A percentile compares a stretch with the other conserved stretches of the same genome.
Evolutionary conservation across 441 rosid genomes (phyloP).

Genomic region (Jatropha multifida): DNA sequence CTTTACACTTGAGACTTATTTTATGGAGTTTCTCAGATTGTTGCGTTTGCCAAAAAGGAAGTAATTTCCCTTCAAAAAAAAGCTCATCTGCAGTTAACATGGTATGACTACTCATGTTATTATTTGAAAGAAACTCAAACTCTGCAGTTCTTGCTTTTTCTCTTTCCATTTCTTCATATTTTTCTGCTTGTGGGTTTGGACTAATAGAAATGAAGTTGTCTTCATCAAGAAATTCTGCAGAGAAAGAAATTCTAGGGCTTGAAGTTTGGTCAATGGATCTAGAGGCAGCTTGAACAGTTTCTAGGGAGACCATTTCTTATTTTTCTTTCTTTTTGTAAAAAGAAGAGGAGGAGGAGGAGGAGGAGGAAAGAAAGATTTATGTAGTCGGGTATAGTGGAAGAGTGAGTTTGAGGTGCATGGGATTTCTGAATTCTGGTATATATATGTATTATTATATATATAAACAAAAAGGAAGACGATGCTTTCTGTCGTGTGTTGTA

Average conservation of each 20-base stretch:
- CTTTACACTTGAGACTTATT: conserved; percentile 51
- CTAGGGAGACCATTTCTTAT: conserved; percentile 55
- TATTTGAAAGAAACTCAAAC: conserved; percentile 76
- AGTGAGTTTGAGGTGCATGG: conserved; percentile 25
- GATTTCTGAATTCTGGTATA: conserved; percentile 13
- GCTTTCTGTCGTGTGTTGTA: not conserved
- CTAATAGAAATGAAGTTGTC: conserved; percentile 65
- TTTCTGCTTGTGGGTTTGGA: conserved; percentile 40
- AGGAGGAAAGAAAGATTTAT: not conserved
- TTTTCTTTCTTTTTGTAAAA: not conserved
- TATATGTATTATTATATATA: conserved; percentile 24
- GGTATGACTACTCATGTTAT: conserved; percentile 33
- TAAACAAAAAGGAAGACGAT: conserved; percentile 21
- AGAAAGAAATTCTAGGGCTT: conserved; percentile 81
- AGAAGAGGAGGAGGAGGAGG: not conserved
- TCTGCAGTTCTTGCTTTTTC: conserved; percentile 50
- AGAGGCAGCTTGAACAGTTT: conserved; percentile 38
- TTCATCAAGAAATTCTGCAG: conserved; percentile 74
- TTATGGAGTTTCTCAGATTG: conserved; percentile 72
- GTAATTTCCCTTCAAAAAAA: conserved; percentile 79
- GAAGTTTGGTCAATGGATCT: conserved; percentile 40
- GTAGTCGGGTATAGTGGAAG: conserved; percentile 1
- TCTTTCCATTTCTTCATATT: conserved; percentile 35
- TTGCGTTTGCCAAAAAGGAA: conserved; percentile 76
- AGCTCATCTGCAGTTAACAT: conserved; percentile 84